Percentiles rank a stretch among this genome's conserved stretches.
phyloP scores from a whole-genome alignment of 495 filamentous ascomycete genomes.

The Talaromyces trachyspermus region DNA sequence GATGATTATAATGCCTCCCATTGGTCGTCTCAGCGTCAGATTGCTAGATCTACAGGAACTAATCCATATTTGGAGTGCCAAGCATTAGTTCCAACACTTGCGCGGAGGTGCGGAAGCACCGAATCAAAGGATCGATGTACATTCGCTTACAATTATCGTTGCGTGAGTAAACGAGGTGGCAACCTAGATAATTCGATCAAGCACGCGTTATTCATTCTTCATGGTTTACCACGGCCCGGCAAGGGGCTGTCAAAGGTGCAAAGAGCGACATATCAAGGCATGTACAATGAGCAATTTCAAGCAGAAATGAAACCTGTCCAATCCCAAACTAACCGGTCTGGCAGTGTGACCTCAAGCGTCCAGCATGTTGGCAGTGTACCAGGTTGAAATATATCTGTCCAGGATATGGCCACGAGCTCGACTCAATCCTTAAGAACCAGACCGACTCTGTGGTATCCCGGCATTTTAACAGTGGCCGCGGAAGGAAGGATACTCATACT shows the following conservation, averaged over 20 bases:
- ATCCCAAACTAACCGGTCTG: background rate
- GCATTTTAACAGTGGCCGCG: background rate
- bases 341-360: constrained; percentile 3
- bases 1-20: too few species aligned
- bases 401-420: constrained; percentile 2
- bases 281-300: background rate
- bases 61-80: too few species aligned
- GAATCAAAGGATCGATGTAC: too few species aligned
- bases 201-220: too few species aligned
- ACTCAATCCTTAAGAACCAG: background rate
- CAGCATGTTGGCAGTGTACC: background rate
- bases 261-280: constrained; percentile 6
- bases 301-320: background rate
- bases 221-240: constrained; percentile 5
- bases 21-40: too few species aligned
- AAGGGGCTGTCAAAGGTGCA: constrained; percentile 4
- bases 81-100: too few species aligned
- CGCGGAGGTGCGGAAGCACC: too few species aligned
- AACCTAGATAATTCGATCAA: background rate
- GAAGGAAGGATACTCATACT: background rate
- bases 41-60: too few species aligned
- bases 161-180: background rate
- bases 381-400: background rate
- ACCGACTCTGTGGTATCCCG: background rate
- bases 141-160: background rate